Percentiles rank a stretch among this genome's conserved stretches.
Conservation (phyloP, 257 asterid species). For the Solanum virginianum region DNA sequence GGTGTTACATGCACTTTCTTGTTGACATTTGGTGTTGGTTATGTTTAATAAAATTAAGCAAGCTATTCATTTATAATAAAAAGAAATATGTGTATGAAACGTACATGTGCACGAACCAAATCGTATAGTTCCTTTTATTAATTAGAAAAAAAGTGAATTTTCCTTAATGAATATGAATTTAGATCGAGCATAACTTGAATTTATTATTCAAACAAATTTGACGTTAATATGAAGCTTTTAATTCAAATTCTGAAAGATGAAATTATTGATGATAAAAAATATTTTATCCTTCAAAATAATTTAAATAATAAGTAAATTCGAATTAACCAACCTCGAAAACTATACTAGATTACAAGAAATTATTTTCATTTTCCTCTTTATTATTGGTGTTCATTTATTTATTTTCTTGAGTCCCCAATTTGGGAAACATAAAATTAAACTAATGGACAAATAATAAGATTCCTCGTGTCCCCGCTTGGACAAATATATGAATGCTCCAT, state of each 20-base stretch:
- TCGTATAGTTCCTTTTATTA: not conserved
- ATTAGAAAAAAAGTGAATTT: not conserved
- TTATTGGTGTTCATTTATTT: not conserved
- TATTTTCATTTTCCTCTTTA: not conserved
- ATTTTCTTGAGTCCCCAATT: not conserved
- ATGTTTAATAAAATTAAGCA: not conserved
- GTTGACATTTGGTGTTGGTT: not conserved
- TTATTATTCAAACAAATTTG: not conserved
- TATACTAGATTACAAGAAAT: not conserved
- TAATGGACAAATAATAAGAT: not conserved
- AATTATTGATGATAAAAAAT: not conserved
- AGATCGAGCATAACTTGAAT: not conserved
- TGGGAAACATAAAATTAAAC: not conserved
- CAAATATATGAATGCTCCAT: not conserved
- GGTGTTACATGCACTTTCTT: not conserved
- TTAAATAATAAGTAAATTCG: not conserved
- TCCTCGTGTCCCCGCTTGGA: not conserved
- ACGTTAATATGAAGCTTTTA: not conserved
- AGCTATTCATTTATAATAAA: not conserved
- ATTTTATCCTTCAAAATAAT: rapidly evolving
- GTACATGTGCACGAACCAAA: not conserved
- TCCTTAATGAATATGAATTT: not conserved
- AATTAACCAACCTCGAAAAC: not conserved
- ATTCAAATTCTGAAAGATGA: not conserved
- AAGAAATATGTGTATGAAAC: not conserved